These are phyloP conservation scores for Hyphodiscus hymeniophilus DNA, from an alignment of 495 filamentous ascomycete genomes.

Conservation along the genomic window DNA sequence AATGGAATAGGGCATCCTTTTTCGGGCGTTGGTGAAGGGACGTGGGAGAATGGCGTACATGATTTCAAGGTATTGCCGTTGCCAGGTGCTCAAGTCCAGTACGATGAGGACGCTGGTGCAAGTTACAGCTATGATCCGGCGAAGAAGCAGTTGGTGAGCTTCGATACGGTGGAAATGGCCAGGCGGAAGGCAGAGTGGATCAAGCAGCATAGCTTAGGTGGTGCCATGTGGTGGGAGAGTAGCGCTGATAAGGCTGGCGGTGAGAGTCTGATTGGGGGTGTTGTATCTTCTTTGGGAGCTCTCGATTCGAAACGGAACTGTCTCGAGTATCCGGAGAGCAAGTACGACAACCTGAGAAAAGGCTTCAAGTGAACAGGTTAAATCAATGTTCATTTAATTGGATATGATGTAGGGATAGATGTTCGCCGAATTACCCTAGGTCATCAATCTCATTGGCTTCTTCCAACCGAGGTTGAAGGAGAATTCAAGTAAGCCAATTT, in stretches of 20 bases:
- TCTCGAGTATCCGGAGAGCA: constrained; percentile 61
- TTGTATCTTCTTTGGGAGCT: constrained; percentile 44
- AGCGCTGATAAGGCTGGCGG: constrained; percentile 63
- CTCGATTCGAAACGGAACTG: constrained; percentile 62
- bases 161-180: constrained; percentile 66
- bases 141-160: constrained; percentile 60
- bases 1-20: constrained; percentile 62
- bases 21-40: constrained; percentile 64
- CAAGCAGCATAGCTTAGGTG: constrained; percentile 55
- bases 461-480: no score
- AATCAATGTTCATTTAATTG: no score
- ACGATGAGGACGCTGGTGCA: constrained; percentile 49
- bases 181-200: constrained; percentile 64
- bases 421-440: no score
- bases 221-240: constrained; percentile 97
- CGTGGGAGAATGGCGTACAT: constrained; percentile 82
- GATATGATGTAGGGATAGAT: no score
- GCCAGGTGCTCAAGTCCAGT: constrained; percentile 40
- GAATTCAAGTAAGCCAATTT: no score
- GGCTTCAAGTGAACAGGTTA: constrained; percentile 32
- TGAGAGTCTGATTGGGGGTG: constrained; percentile 63
- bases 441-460: no score
- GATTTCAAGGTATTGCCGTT: constrained; percentile 69
- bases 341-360: constrained; percentile 70
- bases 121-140: constrained; percentile 63